Conservation (phyloP, 208 protist species). For the Trypanosoma mega region DNA sequence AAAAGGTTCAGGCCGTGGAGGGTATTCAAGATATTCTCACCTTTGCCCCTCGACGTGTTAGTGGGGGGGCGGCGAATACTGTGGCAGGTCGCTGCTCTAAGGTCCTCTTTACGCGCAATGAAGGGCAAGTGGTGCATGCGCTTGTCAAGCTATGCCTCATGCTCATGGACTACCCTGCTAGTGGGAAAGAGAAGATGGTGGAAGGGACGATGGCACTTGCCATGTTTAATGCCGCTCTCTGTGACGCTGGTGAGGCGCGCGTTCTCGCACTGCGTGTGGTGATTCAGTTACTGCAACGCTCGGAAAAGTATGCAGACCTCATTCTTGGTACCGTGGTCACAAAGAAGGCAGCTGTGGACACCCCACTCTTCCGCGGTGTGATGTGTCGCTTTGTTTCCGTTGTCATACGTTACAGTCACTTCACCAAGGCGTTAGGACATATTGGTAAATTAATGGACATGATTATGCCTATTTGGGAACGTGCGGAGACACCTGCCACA, state of each 20-base stretch:
- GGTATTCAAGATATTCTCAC: conserved; percentile 86
- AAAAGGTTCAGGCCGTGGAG: conserved; percentile 88
- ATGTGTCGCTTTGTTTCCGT: conserved; percentile 90
- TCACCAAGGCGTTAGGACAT: conserved; percentile 72
- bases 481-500: conserved; percentile 61
- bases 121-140: conserved; percentile 77
- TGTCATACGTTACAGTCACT: conserved; percentile 79
- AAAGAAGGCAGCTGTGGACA: conserved; percentile 80
- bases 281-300: conserved; percentile 71
- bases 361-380: conserved; percentile 75
- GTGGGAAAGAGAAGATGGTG: conserved; percentile 90
- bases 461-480: conserved; percentile 73
- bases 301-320: conserved; percentile 82
- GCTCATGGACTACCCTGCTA: conserved; percentile 78
- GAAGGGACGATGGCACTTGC: conserved; percentile 86
- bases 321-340: conserved; percentile 87
- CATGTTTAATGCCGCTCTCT: conserved; percentile 88
- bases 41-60: conserved; percentile 71
- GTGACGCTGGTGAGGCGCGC: conserved; percentile 79
- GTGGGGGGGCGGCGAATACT: conserved; percentile 68
- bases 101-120: conserved; percentile 89
- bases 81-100: conserved; percentile 89
- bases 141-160: conserved; percentile 83
- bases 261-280: conserved; percentile 76
- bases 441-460: conserved; percentile 75